Base-by-base conservation (phyloP, 257 asterid species). In the Solanum chiquidenum region DNA sequence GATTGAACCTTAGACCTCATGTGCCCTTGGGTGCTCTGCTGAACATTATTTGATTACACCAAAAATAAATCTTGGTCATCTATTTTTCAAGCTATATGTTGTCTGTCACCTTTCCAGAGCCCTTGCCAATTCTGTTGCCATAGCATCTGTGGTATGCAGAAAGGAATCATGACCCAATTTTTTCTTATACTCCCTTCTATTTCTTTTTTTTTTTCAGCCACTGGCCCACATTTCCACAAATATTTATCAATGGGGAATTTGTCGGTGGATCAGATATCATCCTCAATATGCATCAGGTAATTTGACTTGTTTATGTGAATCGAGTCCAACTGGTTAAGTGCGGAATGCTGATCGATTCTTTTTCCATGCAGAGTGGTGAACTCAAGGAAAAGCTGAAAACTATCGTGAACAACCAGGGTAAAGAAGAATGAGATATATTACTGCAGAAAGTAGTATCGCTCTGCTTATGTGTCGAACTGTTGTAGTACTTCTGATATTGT, bases 221-320 rank as follows among this genome's bases (percentile, higher is more conserved):
- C 92, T 97, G 99, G 98, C 99, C 99, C 23, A 97, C 99, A 71
- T 97, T 97, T 90, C 99, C 98, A 42, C 98, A 97, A 85, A 94
- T 97, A 92, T 97, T 97, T 90, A 94, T 97, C 95, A 91, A 93
- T 0, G 98, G 98, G 42, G 98, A 95, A 92, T 97, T 97, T 87
- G 72, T 97, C 34, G 99, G 99, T 86, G 99, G 99, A 89, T 97
- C 99, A 62, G 99, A 97, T 91, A 97, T 97, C 94, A 91, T 97
- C 90, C 98, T 97, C 58, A 94, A 87, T 88, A 95, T 97, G 99
- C 99, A 97, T 89, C 90, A 97, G 99, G 99, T 97, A 88, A 68
- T 1, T 58, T 12, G 12, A 40, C 58, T 68, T 68, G 37, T 5
- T 37, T 25, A 14, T 6, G 71, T 87, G 44, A 40, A 60, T 44